A percentile compares a stretch with the other conserved stretches of the same genome.
These are phyloP conservation scores for Rutstroemia sp. DNA, from an alignment of 2,329 filamentous ascomycete species.

Conservation along the genomic window DNA sequence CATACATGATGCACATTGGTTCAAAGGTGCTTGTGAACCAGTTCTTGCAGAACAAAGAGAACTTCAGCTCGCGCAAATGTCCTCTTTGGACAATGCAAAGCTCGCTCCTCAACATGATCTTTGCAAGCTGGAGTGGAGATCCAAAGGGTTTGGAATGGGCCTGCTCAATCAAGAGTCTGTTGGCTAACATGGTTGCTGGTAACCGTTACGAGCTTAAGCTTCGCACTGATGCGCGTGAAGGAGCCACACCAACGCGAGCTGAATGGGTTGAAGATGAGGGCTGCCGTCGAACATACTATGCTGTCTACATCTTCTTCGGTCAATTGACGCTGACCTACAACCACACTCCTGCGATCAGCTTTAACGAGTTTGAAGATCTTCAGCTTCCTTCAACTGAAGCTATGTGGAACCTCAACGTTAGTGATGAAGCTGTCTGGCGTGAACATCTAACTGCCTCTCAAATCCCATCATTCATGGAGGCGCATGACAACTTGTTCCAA, in stretches of 20 bases:
- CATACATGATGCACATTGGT: slow-evolving; percentile 94
- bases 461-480: slow-evolving; percentile 82
- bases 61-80: slow-evolving; percentile 96
- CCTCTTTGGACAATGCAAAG: slow-evolving; percentile 98
- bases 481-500: slow-evolving; percentile 92
- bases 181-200: slow-evolving; percentile 97
- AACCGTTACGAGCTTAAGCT: slow-evolving; percentile 95
- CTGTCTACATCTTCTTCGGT: slow-evolving; percentile 98
- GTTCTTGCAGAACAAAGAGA: slow-evolving; percentile 96
- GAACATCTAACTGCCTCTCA: slow-evolving; percentile 66
- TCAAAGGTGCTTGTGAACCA: slow-evolving; percentile 97
- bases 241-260: slow-evolving; percentile 64
- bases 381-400: slow-evolving; percentile 90
- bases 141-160: slow-evolving; percentile 97
- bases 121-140: slow-evolving; percentile 98
- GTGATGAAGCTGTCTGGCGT: slow-evolving; percentile 76
- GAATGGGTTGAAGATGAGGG: slow-evolving; percentile 98
- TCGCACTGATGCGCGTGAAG: slow-evolving; percentile 79
- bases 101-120: slow-evolving; percentile 95
- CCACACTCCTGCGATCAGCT: slow-evolving; percentile 94
- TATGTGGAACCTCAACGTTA: slow-evolving; percentile 78
- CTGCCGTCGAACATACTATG: slow-evolving; percentile 93
- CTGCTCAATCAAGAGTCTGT: slow-evolving; percentile 94
- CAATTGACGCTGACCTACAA: slow-evolving; percentile 93
- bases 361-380: slow-evolving; percentile 94